Conservation (phyloP, 1,284 basidiomycete species). For the Crucibulum cyathiforme region DNA sequence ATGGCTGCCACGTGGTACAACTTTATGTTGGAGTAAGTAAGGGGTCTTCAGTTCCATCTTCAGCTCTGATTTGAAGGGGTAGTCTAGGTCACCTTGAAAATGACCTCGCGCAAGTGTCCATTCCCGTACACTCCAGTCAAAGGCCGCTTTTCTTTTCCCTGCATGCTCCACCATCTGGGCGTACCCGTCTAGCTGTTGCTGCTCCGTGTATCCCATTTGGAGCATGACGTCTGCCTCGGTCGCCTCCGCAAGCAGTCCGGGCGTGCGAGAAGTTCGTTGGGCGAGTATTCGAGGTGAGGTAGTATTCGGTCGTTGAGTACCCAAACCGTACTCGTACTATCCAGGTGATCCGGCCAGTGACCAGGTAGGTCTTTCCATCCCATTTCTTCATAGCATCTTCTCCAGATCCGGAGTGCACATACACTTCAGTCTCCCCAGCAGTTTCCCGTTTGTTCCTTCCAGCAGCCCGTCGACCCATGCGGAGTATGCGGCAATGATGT, state of each 20-base stretch:
- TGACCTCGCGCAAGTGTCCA: slow-evolving; percentile 15
- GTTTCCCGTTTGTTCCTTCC: slow-evolving; percentile 36
- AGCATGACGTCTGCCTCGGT: slow-evolving; percentile 9
- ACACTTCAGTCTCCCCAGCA: slow-evolving; percentile 19
- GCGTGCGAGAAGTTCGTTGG: slow-evolving; percentile 20
- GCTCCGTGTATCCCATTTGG: slow-evolving; percentile 32
- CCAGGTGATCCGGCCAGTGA: slow-evolving; percentile 39
- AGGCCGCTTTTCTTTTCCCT: slow-evolving; percentile 21
- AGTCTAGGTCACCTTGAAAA: slow-evolving; percentile 31
- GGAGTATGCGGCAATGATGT: slow-evolving; percentile 40
- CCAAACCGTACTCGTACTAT: slow-evolving; percentile 29
- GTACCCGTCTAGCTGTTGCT: slow-evolving; percentile 36
- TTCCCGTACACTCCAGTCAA: slow-evolving; percentile 23
- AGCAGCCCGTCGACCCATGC: slow-evolving; percentile 47
- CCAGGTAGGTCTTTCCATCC: slow-evolving; percentile 16
- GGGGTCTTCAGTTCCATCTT: slow-evolving; percentile 31
- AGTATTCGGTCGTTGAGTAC: slow-evolving; percentile 30
- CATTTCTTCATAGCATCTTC: no score
- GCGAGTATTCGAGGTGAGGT: slow-evolving; percentile 8
- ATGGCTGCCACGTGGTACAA: no score
- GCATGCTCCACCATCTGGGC: slow-evolving; percentile 20
- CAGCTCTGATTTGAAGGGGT: slow-evolving; percentile 27
- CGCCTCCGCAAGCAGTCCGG: slow-evolving; percentile 12
- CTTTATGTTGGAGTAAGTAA: no score
- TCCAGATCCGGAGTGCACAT: slow-evolving; percentile 38